Evolutionary conservation across 495 filamentous ascomycete species (phyloP).

Genomic region (Aspergillus indologenus): DNA sequence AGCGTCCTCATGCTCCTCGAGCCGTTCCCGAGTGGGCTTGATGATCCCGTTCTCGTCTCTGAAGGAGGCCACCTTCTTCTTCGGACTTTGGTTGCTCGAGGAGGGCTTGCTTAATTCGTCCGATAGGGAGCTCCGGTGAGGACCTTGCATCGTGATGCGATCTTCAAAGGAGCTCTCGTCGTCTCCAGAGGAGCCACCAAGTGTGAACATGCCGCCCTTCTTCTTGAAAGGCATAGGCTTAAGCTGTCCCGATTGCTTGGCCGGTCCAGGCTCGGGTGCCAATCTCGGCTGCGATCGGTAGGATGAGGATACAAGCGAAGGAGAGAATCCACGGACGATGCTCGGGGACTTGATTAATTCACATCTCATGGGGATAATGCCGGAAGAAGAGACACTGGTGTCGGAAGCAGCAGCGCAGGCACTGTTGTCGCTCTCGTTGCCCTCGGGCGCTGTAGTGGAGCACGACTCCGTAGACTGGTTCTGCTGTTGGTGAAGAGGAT

Average conservation of each 20-base stretch:
- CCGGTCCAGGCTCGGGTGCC: constrained; percentile 45
- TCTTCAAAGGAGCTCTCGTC: constrained; percentile 78
- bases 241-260: constrained; percentile 40
- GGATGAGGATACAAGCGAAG: constrained; percentile 69
- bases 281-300: constrained; percentile 62
- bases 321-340: constrained; percentile 85
- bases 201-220: constrained; percentile 67
- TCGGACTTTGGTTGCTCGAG: constrained; percentile 27
- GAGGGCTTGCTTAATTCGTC: constrained; percentile 47
- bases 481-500: constrained; percentile 22
- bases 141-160: constrained; percentile 47
- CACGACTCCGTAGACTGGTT: constrained; percentile 52
- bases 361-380: constrained; percentile 29
- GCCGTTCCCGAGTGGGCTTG: constrained; percentile 55
- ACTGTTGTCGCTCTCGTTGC: constrained; percentile 44
- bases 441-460: constrained; percentile 50
- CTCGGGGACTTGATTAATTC: constrained; percentile 63
- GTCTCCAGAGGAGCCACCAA: constrained; percentile 74
- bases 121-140: constrained; percentile 51
- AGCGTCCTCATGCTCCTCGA: constrained; percentile 62
- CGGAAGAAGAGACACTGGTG: constrained; percentile 49
- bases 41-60: constrained; percentile 70
- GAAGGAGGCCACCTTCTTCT: constrained; percentile 84
- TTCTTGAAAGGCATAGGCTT: constrained; percentile 49
- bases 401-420: constrained; percentile 44